phyloP scores from a whole-genome alignment of 164 flowering plant species.

The Paratinospora sagittata region DNA sequence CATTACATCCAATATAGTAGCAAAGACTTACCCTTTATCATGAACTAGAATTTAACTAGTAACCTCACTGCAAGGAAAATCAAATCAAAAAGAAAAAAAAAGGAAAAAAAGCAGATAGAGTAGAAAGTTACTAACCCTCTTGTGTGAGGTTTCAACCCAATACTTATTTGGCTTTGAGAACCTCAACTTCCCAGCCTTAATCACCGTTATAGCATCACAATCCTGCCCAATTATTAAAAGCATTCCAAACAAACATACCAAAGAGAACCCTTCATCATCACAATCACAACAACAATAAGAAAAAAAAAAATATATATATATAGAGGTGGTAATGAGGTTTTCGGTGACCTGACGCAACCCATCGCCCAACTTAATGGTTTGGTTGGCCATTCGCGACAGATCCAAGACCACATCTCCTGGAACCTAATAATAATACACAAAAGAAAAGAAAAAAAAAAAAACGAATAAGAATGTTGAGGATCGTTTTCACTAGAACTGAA shows the following conservation, averaged over 20 bases:
- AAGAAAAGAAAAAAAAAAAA: background rate
- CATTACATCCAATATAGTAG: background rate
- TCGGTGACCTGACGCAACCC: slow-evolving; percentile 75
- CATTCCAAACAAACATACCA: background rate
- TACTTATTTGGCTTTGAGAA: slow-evolving; percentile 84
- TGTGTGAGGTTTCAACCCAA: slow-evolving; percentile 96
- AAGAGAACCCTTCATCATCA: background rate
- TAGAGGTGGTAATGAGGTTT: background rate
- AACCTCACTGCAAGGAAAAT: too few species aligned
- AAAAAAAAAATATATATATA: background rate
- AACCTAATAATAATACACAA: slow-evolving; percentile 34
- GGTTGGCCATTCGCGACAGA: slow-evolving; percentile 59
- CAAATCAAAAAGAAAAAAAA: background rate
- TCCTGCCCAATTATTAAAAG: slow-evolving; percentile 50
- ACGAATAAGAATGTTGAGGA: background rate
- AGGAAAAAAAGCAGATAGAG: background rate
- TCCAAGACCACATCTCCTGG: slow-evolving; percentile 91
- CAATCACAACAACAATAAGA: background rate
- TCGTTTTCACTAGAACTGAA: background rate
- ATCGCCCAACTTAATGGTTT: slow-evolving; percentile 80
- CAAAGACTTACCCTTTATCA: too few species aligned
- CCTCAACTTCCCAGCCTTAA: slow-evolving; percentile 66
- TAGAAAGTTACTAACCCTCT: slow-evolving; percentile 55
- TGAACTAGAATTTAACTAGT: too few species aligned
- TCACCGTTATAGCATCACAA: slow-evolving; percentile 64